These are phyloP conservation scores for Alternaria sp. DNA, from an alignment of 2,329 filamentous ascomycete species.

Conservation along the genomic window DNA sequence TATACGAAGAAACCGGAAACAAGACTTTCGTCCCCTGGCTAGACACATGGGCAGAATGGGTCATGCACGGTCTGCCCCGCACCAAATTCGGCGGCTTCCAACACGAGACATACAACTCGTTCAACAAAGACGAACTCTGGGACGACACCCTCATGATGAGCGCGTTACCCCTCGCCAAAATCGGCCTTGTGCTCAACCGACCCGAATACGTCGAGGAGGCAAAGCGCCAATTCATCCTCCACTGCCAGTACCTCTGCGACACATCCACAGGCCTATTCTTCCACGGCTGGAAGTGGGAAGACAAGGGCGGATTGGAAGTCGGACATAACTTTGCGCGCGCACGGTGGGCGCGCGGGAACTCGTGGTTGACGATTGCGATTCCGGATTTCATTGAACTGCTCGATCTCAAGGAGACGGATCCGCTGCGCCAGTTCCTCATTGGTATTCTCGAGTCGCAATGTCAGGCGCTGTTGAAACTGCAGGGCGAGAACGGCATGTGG, in stretches of 20 bases:
- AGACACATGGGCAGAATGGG: slow-evolving; percentile 83
- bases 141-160: slow-evolving; percentile 91
- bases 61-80: slow-evolving; percentile 75
- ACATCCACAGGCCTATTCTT: slow-evolving; percentile 75
- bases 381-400: slow-evolving; percentile 80
- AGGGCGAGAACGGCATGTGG: slow-evolving; percentile 71
- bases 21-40: slow-evolving; percentile 76
- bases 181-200: slow-evolving; percentile 71
- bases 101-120: slow-evolving; percentile 74
- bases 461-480: slow-evolving; percentile 66
- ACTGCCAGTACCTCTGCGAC: slow-evolving; percentile 81
- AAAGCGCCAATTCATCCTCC: slow-evolving; percentile 77
- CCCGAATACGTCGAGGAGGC: slow-evolving; percentile 79
- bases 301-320: slow-evolving; percentile 57
- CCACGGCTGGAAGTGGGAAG: slow-evolving; percentile 81
- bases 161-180: slow-evolving; percentile 79
- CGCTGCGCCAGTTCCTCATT: slow-evolving; percentile 65
- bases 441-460: slow-evolving; percentile 73
- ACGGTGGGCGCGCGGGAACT: slow-evolving; percentile 67
- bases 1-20: slow-evolving; percentile 78
- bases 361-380: slow-evolving; percentile 83
- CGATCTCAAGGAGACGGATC: slow-evolving; percentile 64
- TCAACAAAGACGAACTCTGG: slow-evolving; percentile 79
- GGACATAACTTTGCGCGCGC: slow-evolving; percentile 64
- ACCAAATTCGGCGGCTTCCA: slow-evolving; percentile 77